These are phyloP conservation scores for Chaetomium sp. DNA, from an alignment of 2,329 filamentous ascomycete species.

Conservation along the genomic window DNA sequence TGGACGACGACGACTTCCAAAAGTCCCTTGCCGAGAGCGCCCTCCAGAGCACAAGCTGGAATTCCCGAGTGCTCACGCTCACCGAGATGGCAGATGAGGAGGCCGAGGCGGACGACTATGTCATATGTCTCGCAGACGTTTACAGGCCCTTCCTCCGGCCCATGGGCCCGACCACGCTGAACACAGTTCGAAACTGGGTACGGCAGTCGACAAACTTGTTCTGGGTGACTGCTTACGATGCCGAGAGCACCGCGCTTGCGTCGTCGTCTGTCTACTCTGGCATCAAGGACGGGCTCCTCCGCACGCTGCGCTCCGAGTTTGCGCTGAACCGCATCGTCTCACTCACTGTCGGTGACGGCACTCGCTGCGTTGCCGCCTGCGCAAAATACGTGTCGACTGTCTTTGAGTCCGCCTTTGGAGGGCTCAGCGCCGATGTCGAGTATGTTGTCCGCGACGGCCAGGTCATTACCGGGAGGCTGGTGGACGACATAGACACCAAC, in stretches of 20 bases:
- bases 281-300: too few relatives aligned
- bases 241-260: too few relatives aligned
- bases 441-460: slow-evolving; percentile 11
- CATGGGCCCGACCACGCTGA: neutral
- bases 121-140: neutral
- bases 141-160: neutral
- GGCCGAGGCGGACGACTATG: slow-evolving; percentile 4
- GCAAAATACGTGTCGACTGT: neutral
- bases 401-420: neutral
- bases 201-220: neutral
- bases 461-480: neutral
- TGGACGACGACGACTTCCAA: neutral
- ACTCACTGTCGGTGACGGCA: slow-evolving; percentile 1
- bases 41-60: neutral
- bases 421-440: neutral
- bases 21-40: neutral
- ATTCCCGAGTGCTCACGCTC: too few relatives aligned
- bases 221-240: too few relatives aligned
- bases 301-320: too few relatives aligned
- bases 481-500: slow-evolving; percentile 4
- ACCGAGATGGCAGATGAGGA: too few relatives aligned
- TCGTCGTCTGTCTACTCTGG: too few relatives aligned
- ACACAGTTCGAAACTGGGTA: neutral
- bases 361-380: neutral
- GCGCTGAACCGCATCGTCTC: too few relatives aligned